Evolutionary conservation across 441 rosid genomes (phyloP).

Genomic region (Capsella rubella): DNA sequence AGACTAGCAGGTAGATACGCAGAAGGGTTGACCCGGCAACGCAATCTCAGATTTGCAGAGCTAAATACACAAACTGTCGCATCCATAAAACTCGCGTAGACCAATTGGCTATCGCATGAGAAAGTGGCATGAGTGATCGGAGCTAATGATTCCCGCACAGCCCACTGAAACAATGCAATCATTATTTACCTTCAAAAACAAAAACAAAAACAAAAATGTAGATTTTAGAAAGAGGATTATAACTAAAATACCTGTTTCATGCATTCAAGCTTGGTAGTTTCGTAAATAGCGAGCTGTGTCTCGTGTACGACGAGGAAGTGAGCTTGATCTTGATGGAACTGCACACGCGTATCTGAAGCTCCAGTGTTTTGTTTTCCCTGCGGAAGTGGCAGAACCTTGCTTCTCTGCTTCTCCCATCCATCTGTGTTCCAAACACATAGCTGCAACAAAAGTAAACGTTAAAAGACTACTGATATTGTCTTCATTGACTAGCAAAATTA

Average conservation of each 20-base stretch:
- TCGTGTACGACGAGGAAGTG: slow-evolving; percentile 93
- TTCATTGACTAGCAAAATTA: neutral
- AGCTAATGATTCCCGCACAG: slow-evolving; percentile 70
- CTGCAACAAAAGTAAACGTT: slow-evolving; percentile 46
- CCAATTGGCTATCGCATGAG: slow-evolving; percentile 96
- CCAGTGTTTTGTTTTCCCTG: slow-evolving; percentile 64
- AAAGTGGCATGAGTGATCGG: slow-evolving; percentile 88
- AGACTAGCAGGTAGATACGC: slow-evolving; percentile 78
- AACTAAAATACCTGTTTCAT: slow-evolving; percentile 70
- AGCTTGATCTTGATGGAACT: slow-evolving; percentile 93
- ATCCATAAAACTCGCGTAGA: slow-evolving; percentile 88
- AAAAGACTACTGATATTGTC: neutral
- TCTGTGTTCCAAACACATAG: slow-evolving; percentile 93
- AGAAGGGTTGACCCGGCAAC: slow-evolving; percentile 85
- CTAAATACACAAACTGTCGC: slow-evolving; percentile 81
- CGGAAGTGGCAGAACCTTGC: slow-evolving; percentile 78
- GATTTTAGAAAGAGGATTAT: slow-evolving; percentile 14
- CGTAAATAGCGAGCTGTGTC: slow-evolving; percentile 92
- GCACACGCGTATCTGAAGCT: slow-evolving; percentile 90
- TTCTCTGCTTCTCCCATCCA: slow-evolving; percentile 95
- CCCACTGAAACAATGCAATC: slow-evolving; percentile 63
- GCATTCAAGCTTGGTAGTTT: slow-evolving; percentile 88
- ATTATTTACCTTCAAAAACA: slow-evolving; percentile 19
- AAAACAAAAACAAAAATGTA: neutral
- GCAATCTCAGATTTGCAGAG: slow-evolving; percentile 76